phyloP scores from a whole-genome alignment of 2,329 filamentous ascomycete species.

The Stemphylium beticola region DNA sequence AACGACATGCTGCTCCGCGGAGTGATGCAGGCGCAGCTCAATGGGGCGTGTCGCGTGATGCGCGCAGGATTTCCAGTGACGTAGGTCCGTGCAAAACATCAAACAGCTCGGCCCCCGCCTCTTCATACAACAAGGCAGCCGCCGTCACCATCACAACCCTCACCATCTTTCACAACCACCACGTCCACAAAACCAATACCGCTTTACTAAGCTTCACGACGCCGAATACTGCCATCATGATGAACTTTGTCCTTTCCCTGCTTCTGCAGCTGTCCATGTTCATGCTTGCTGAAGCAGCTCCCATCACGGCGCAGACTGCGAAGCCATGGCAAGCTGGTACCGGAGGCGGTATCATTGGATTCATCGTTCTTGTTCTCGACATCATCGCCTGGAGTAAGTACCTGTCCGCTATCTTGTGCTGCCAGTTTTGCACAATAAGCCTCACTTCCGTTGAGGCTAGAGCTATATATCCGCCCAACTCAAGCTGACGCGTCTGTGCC shows the following conservation, averaged over 20 bases:
- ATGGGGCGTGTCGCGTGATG: conserved; percentile 8
- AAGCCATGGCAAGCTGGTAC: conserved; percentile 65
- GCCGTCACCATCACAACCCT: background rate
- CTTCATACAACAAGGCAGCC: conserved; percentile 22
- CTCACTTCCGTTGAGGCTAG: background rate
- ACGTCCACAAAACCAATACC: background rate
- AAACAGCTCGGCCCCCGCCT: conserved; percentile 14
- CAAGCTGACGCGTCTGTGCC: conserved; percentile 23
- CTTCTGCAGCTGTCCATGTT: conserved; percentile 61
- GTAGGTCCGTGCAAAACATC: conserved; percentile 16
- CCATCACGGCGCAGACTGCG: conserved; percentile 46
- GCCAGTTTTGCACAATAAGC: background rate
- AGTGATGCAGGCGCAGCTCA: conserved; percentile 4
- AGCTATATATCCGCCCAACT: background rate
- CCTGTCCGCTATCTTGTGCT: background rate
- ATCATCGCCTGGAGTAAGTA: conserved; percentile 67
- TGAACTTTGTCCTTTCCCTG: conserved; percentile 48
- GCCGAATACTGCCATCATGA: conserved; percentile 29
- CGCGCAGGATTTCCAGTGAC: conserved; percentile 14
- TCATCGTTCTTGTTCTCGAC: conserved; percentile 67
- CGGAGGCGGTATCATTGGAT: conserved; percentile 66
- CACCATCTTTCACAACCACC: background rate
- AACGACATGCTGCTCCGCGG: background rate
- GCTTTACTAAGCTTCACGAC: background rate
- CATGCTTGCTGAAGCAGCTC: conserved; percentile 58